A percentile compares a stretch with the other conserved stretches of the same genome.
These are phyloP conservation scores for Pseudocercospora cruenta DNA, from an alignment of 2,329 filamentous ascomycete genomes.

Conservation along the genomic window DNA sequence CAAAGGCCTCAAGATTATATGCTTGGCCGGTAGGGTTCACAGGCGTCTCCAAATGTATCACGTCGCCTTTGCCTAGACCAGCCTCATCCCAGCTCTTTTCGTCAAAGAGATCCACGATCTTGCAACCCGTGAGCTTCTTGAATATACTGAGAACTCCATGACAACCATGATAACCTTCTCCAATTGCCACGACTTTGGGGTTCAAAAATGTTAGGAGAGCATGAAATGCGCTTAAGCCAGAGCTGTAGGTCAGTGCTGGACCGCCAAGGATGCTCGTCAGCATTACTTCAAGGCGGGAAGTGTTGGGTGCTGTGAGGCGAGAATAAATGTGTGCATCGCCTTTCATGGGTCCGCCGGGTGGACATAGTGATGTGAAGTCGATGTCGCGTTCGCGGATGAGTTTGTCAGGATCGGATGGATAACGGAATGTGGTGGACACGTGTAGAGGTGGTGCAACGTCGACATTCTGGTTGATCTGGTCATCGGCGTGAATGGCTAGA, in stretches of 20 bases:
- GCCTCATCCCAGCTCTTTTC: constrained; percentile 58
- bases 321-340: constrained; percentile 79
- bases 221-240: constrained; percentile 86
- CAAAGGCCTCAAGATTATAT: constrained; percentile 71
- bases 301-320: constrained; percentile 75
- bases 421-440: constrained; percentile 88
- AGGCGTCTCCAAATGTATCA: constrained; percentile 91
- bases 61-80: constrained; percentile 72
- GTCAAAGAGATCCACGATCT: constrained; percentile 67
- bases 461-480: constrained; percentile 44
- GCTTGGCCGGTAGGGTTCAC: constrained; percentile 88
- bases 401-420: constrained; percentile 69
- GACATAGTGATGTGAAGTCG: constrained; percentile 26
- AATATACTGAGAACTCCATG: constrained; percentile 80
- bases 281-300: constrained; percentile 81
- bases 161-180: constrained; percentile 88
- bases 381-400: constrained; percentile 48
- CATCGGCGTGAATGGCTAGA: constrained; percentile 40
- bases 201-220: constrained; percentile 82
- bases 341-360: constrained; percentile 46
- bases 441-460: constrained; percentile 90
- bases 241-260: constrained; percentile 75
- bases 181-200: constrained; percentile 80
- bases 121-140: constrained; percentile 73
- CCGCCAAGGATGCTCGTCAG: constrained; percentile 73